Evolutionary conservation across 169 alveolate genomes (phyloP), one percentile per base, ranked within the genome.

Genomic region (Cryptosporidium ubiquitum): DNA sequence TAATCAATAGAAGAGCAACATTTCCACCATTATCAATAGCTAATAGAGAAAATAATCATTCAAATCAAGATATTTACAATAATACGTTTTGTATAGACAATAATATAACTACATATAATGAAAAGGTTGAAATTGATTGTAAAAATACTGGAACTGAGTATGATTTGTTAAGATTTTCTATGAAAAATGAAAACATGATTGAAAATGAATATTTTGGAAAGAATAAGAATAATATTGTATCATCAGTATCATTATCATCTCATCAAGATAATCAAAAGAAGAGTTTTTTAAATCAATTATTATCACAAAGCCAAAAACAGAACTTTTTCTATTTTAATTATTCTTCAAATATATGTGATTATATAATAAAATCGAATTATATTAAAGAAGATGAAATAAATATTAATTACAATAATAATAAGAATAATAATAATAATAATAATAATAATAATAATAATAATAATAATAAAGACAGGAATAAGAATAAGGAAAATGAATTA

Each of bases 1-100:
- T 69, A 23, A 35, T 69, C 10, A 79, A 44, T 47, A 79, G 89
- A 31, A 79, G 89, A 64, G 89, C 89, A 20, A 79, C 89, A 20
- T 79, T 79, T 79, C 89, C 89, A 12, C 89, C 89, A 23, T 29
- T 40, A 40, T 39, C 89, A 37, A 37, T 73, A 26, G 66, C 33
- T 20, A 70, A 70, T 40, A 70, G 57, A 70, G 57, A 42, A 26
- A 47, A 51, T 42, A 10, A 49, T 68, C 14, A 29, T 18, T 33
- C 57, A 10, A 68, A 31, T 10, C 18, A 3, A 26, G n/a, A 42
- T 42, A 33, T 5, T 73, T 51, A 35, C 9, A 73, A 4, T 0
- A 29, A 37, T n/a, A 55, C 14, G 29, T 23, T 55, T 18, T 33
- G 39, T 10, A 23, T 7, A n/a, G 55, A 9, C 16, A 9, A 16